Conservation (phyloP, 371 early-diverging fungal species). For the Cokeromyces recurvatus region DNA sequence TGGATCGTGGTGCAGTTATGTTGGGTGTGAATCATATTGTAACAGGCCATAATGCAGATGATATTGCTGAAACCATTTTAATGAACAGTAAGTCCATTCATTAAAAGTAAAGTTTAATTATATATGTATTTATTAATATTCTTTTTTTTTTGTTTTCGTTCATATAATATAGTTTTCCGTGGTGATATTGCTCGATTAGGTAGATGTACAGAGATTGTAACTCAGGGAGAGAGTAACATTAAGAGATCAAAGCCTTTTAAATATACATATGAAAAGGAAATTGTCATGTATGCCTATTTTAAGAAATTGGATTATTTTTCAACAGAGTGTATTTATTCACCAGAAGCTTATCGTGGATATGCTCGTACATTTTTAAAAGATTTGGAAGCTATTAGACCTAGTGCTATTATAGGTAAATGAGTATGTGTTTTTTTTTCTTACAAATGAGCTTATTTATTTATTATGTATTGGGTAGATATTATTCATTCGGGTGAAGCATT, state of each 20-base stretch:
- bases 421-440: background rate
- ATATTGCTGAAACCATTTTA: slow-evolving; percentile 99
- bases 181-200: slow-evolving; percentile 95
- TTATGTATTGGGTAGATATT: too few relatives aligned
- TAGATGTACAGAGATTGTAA: slow-evolving; percentile 93
- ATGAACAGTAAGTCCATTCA: slow-evolving; percentile 85
- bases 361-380: slow-evolving; percentile 97
- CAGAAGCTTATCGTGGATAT: slow-evolving; percentile 98
- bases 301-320: slow-evolving; percentile 99
- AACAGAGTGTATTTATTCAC: slow-evolving; percentile 99
- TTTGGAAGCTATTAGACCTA: slow-evolving; percentile 91
- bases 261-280: slow-evolving; percentile 99
- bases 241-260: slow-evolving; percentile 98
- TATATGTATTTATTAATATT: too few relatives aligned
- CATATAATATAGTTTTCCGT: slow-evolving; percentile 93
- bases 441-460: too few relatives aligned
- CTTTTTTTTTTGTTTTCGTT: too few relatives aligned
- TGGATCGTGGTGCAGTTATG: slow-evolving; percentile 95
- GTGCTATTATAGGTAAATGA: slow-evolving; percentile 80
- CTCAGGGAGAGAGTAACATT: slow-evolving; percentile 71
- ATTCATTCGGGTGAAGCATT: slow-evolving; percentile 94
- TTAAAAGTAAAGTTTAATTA: too few relatives aligned
- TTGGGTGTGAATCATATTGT: slow-evolving; percentile 94
- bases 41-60: slow-evolving; percentile 99
- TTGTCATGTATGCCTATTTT: slow-evolving; percentile 99